Evolutionary conservation across 129 eudicot genomes (phyloP).

Genomic region (Centaurea solstitialis): DNA sequence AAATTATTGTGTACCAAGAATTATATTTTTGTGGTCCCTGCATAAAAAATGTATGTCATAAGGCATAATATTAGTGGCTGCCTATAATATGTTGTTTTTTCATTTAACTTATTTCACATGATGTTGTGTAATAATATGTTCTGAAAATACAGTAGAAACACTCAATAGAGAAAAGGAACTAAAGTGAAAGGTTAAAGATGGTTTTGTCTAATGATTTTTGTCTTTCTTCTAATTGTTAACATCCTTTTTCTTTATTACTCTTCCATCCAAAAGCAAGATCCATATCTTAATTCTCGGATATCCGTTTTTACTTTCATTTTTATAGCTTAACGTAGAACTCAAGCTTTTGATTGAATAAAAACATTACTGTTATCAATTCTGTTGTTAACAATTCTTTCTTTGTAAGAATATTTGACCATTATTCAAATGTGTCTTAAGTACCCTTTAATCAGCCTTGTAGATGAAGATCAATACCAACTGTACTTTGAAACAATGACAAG

Average conservation of each 20-base stretch:
- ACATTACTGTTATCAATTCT: not conserved
- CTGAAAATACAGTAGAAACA: slow-evolving; percentile 27
- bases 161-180: slow-evolving; percentile 38
- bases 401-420: too few species aligned
- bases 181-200: slow-evolving; percentile 27
- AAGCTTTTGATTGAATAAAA: not conserved
- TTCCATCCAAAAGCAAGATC: slow-evolving; percentile 20
- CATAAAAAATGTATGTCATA: not conserved
- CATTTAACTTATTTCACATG: slow-evolving; percentile 11
- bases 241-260: slow-evolving; percentile 8
- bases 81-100: not conserved
- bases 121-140: slow-evolving; percentile 23
- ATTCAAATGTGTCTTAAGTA: not conserved
- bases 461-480: slow-evolving; percentile 2
- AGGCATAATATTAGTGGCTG: not conserved
- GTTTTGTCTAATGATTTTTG: slow-evolving; percentile 35
- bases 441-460: not conserved
- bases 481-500: not conserved
- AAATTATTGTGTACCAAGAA: not conserved
- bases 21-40: not conserved
- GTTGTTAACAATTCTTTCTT: not conserved
- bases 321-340: not conserved
- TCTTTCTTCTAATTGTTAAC: slow-evolving; percentile 42
- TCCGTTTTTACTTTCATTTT: not conserved
- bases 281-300: slow-evolving; percentile 5